Evolutionary conservation across 352 stramenopile species (phyloP).

Genomic region (Pythium plurisporium): DNA sequence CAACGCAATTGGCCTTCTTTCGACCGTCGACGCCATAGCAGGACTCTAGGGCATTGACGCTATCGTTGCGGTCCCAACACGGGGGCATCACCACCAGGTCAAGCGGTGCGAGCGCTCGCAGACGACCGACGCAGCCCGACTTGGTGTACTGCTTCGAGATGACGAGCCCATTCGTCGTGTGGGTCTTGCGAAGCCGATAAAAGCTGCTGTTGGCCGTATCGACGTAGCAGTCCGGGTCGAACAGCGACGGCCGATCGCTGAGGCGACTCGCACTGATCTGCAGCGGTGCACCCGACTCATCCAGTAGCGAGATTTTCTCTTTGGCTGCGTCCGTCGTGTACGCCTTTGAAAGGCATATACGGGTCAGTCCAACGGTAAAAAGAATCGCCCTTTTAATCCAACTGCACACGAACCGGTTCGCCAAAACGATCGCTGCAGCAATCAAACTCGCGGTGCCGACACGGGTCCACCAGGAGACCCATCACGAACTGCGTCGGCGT

Average conservation of each 20-base stretch:
- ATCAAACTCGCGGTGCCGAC: constrained; percentile 40
- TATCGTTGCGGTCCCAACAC: constrained; percentile 84
- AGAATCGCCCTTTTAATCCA: background rate
- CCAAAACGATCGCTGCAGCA: constrained; percentile 82
- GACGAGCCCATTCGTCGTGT: constrained; percentile 33
- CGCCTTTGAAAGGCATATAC: constrained; percentile 20
- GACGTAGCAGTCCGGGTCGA: constrained; percentile 72
- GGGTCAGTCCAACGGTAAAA: no score
- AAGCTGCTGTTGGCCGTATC: constrained; percentile 37
- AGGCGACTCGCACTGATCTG: constrained; percentile 60
- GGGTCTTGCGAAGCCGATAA: constrained; percentile 57
- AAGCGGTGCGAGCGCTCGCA: constrained; percentile 45
- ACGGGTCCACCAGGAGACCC: constrained; percentile 81
- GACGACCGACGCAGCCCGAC: constrained; percentile 48
- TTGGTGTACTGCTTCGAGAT: constrained; percentile 50
- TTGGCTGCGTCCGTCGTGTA: constrained; percentile 37
- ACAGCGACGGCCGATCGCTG: constrained; percentile 59
- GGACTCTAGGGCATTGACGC: constrained; percentile 52
- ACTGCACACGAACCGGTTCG: constrained; percentile 38
- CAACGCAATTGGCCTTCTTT: constrained; percentile 53
- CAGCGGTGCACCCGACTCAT: constrained; percentile 55
- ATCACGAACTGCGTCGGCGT: constrained; percentile 68
- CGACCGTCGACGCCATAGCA: constrained; percentile 66
- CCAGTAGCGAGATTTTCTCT: constrained; percentile 63
- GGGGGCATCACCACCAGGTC: constrained; percentile 49